phyloP scores from a whole-genome alignment of 108 stramenopile species.

The Cafeteria roenbergensis region DNA sequence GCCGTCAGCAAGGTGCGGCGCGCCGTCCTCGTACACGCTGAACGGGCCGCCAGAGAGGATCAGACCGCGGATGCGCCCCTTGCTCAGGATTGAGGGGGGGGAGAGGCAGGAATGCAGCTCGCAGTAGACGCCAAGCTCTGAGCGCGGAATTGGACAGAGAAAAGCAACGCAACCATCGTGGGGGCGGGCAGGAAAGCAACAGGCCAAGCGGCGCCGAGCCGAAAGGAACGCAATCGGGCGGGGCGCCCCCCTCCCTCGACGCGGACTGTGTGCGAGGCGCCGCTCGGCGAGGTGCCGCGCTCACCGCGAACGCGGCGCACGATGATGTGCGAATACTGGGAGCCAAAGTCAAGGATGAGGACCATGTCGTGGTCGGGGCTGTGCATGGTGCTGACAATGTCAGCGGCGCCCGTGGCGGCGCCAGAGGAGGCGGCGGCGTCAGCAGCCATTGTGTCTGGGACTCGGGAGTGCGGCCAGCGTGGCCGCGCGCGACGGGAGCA shows the following conservation, averaged over 20 bases:
- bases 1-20: conserved; percentile 77
- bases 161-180: too few relatives aligned
- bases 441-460: too few relatives aligned
- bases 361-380: conserved; percentile 55
- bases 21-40: conserved; percentile 78
- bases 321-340: conserved; percentile 94
- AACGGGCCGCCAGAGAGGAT: conserved; percentile 85
- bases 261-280: background rate
- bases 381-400: too few relatives aligned
- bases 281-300: conserved; percentile 16
- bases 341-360: conserved; percentile 95
- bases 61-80: conserved; percentile 55
- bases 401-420: too few relatives aligned
- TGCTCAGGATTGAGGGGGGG: conserved; percentile 27
- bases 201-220: too few relatives aligned
- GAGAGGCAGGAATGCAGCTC: conserved; percentile 85
- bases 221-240: too few relatives aligned
- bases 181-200: too few relatives aligned
- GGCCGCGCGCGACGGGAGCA: too few relatives aligned
- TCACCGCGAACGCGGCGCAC: conserved; percentile 88
- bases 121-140: conserved; percentile 64
- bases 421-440: too few relatives aligned
- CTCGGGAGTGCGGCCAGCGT: too few relatives aligned
- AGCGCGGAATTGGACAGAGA: too few relatives aligned
- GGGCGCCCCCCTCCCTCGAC: too few relatives aligned